A percentile compares a stretch with the other conserved stretches of the same genome.
Conservation (phyloP, 2,329 filamentous ascomycete genomes). For the Capronia americana region DNA sequence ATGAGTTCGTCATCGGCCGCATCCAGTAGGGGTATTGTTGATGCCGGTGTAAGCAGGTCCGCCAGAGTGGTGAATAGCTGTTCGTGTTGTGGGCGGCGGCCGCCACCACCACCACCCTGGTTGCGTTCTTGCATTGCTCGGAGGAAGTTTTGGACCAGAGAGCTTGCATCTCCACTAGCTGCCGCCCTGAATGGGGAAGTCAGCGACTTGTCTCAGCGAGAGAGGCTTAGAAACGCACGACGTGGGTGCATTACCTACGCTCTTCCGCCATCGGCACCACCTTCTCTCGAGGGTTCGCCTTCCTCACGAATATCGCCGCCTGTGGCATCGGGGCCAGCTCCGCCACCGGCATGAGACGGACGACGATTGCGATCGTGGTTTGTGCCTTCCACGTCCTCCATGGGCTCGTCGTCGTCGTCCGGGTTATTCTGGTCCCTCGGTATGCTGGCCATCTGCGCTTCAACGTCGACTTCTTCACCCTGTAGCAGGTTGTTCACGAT, state of each 20-base stretch:
- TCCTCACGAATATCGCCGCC: conserved; percentile 92
- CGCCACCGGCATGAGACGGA: conserved; percentile 68
- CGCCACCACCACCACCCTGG: conserved; percentile 50
- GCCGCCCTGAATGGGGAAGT: conserved; percentile 59
- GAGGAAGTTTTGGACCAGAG: conserved; percentile 86
- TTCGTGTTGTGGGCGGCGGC: conserved; percentile 56
- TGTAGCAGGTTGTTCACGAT: conserved; percentile 84
- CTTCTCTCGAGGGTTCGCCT: conserved; percentile 84
- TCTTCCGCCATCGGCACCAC: conserved; percentile 95
- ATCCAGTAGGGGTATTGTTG: conserved; percentile 79
- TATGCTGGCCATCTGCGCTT: conserved; percentile 71
- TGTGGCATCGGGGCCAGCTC: conserved; percentile 83
- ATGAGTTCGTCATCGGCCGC: conserved; percentile 68
- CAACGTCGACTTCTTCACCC: conserved; percentile 85
- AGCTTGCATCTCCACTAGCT: conserved; percentile 71
- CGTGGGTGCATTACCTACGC: conserved; percentile 79
- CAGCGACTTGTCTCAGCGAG: conserved; percentile 44
- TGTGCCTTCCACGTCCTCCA: conserved; percentile 74
- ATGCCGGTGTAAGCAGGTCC: conserved; percentile 79
- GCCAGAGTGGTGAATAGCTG: conserved; percentile 81
- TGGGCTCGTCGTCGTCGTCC: conserved; percentile 74
- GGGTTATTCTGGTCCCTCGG: conserved; percentile 57
- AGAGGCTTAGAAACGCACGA: conserved; percentile 20
- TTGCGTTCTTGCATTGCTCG: conserved; percentile 72
- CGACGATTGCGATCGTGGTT: conserved; percentile 65